phyloP scores from a whole-genome alignment of 2,329 filamentous ascomycete species.

The Pyrenophora seminiperda region DNA sequence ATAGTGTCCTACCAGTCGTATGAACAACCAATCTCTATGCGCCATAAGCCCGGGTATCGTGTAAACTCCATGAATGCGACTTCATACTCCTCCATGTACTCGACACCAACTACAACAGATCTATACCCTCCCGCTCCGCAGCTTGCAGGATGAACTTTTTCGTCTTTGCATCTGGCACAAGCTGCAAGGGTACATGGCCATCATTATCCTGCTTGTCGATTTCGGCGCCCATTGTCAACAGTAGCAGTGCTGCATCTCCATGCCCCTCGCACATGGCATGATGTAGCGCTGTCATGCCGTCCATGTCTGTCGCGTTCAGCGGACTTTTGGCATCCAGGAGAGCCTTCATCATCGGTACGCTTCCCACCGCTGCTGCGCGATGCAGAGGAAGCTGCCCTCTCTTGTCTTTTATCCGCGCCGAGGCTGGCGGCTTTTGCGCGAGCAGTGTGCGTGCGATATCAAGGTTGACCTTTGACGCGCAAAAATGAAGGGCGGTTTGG shows the following conservation, averaged over 20 bases:
- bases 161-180: conserved; percentile 86
- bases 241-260: conserved; percentile 78
- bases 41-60: conserved; percentile 20
- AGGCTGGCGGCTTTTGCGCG: conserved; percentile 67
- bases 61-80: conserved; percentile 15
- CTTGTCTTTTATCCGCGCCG: conserved; percentile 79
- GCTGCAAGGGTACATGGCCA: conserved; percentile 73
- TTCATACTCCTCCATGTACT: background rate
- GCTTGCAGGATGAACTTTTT: conserved; percentile 75
- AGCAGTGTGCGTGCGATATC: conserved; percentile 81
- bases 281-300: conserved; percentile 87
- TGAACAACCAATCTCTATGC: background rate
- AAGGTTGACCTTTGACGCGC: conserved; percentile 86
- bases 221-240: conserved; percentile 86
- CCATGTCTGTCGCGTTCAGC: conserved; percentile 78
- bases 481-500: conserved; percentile 90
- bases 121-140: conserved; percentile 85
- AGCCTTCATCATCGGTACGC: conserved; percentile 81
- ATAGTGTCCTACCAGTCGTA: no score
- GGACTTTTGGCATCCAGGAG: conserved; percentile 80
- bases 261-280: conserved; percentile 78
- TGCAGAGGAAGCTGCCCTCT: conserved; percentile 90
- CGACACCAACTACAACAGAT: conserved; percentile 49
- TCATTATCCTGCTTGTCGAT: conserved; percentile 74
- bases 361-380: conserved; percentile 87